Conservation (phyloP, 176 grass and related monocot genomes). For the Rhipidocladum racemiflorum region DNA sequence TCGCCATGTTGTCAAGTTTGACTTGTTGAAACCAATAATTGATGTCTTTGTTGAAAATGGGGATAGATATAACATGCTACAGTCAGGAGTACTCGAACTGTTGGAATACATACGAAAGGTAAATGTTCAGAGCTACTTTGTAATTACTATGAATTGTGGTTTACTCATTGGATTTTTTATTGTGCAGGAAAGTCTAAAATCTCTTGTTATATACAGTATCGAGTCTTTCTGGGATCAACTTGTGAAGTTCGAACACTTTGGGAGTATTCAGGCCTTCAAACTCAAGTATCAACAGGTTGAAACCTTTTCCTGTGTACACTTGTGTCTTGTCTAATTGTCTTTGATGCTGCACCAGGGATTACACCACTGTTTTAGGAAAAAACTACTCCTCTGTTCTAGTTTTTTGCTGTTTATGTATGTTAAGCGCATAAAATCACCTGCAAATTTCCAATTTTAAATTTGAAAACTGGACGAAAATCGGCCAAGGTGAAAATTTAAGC, state of each 20-base stretch:
- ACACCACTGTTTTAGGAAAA: not conserved
- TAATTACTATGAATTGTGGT: not conserved
- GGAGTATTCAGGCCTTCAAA: conserved; percentile 83
- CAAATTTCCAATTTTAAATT: not conserved
- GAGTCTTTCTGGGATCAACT: conserved; percentile 81
- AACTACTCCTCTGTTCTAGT: not conserved
- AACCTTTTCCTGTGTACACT: conserved; percentile 28
- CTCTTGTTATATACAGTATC: conserved; percentile 63
- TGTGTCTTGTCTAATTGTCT: not conserved
- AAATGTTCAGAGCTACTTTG: conserved; percentile 28
- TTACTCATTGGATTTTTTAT: conserved; percentile 26
- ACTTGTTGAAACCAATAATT: conserved; percentile 89
- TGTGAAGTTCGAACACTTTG: conserved; percentile 71
- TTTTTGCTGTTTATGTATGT: not conserved
- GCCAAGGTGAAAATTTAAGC: not conserved
- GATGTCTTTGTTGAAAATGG: conserved; percentile 83
- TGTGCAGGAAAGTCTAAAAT: conserved; percentile 83
- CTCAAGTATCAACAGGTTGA: conserved; percentile 91
- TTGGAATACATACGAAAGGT: conserved; percentile 96
- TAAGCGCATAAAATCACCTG: not conserved
- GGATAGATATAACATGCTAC: conserved; percentile 91
- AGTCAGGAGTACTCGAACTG: conserved; percentile 87
- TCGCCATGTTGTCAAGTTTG: conserved; percentile 87
- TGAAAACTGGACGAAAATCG: not conserved
- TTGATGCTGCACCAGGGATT: not conserved